A percentile compares a stretch with the other conserved stretches of the same genome.
These are phyloP conservation scores for Claviceps sp. DNA, from an alignment of 2,329 filamentous ascomycete genomes.

Conservation along the genomic window DNA sequence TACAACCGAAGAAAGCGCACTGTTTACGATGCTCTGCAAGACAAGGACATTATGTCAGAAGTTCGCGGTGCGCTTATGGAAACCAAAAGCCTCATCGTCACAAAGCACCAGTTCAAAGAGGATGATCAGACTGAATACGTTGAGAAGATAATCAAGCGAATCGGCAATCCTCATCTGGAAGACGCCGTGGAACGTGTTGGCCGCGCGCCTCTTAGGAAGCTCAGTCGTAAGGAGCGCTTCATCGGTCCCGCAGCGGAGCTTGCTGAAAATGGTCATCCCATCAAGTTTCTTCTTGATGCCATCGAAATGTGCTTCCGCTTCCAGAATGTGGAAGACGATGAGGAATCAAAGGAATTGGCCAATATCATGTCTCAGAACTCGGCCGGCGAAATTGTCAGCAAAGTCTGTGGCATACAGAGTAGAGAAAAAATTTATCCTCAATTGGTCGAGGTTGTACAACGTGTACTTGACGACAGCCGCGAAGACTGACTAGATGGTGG, in stretches of 20 bases:
- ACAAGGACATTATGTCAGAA: constrained; percentile 64
- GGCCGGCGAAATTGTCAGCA: constrained; percentile 60
- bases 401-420: constrained; percentile 70
- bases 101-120: constrained; percentile 68
- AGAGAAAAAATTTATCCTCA: constrained; percentile 64
- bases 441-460: constrained; percentile 66
- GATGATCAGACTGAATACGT: constrained; percentile 77
- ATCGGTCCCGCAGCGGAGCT: constrained; percentile 83
- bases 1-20: constrained; percentile 76
- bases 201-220: constrained; percentile 84
- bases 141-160: constrained; percentile 80
- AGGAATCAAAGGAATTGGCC: constrained; percentile 76
- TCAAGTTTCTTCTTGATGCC: constrained; percentile 62
- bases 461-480: constrained; percentile 56
- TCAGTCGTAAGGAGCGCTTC: constrained; percentile 90
- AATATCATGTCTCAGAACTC: constrained; percentile 67
- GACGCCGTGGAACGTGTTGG: constrained; percentile 92
- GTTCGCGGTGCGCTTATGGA: constrained; percentile 72
- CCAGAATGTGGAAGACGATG: constrained; percentile 85
- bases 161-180: constrained; percentile 85
- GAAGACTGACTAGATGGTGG: constrained; percentile 26
- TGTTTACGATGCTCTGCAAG: constrained; percentile 77
- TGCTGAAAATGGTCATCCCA: constrained; percentile 64
- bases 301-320: constrained; percentile 90
- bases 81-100: constrained; percentile 73